Percentiles rank a stretch among this genome's conserved stretches.
phyloP scores from a whole-genome alignment of 1,139 yeast species.

The Saccharomyces pastorianus region DNA sequence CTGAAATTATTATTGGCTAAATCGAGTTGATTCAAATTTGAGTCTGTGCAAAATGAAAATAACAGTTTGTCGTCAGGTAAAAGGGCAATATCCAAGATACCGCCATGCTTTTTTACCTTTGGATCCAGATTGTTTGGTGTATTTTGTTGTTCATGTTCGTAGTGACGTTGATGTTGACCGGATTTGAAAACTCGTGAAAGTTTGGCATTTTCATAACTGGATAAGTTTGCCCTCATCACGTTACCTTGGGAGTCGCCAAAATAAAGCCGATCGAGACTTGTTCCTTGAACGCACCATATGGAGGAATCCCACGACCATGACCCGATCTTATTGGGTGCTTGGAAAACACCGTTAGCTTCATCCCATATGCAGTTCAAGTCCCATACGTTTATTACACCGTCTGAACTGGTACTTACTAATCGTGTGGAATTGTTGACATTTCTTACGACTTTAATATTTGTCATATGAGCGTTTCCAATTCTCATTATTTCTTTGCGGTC shows the following conservation, averaged over 20 bases:
- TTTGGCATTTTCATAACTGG: conserved; percentile 2
- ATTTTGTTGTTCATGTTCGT: conserved; percentile 2
- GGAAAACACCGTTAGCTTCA: not conserved
- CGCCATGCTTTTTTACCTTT: conserved; percentile 19
- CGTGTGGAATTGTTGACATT: conserved; percentile 42
- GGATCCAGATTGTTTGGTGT: conserved; percentile 4
- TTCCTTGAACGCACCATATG: conserved; percentile 58
- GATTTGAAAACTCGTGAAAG: not conserved
- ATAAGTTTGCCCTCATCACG: conserved; percentile 33
- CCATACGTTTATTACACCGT: conserved; percentile 76
- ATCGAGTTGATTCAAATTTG: conserved; percentile 31
- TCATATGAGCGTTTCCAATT: conserved; percentile 66
- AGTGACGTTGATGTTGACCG: not conserved
- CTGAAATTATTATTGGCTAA: conserved; percentile 11
- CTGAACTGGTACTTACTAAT: conserved; percentile 77
- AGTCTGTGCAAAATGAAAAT: conserved; percentile 42
- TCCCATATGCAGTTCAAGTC: conserved; percentile 40
- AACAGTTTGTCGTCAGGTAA: conserved; percentile 31
- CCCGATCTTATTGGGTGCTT: conserved; percentile 36
- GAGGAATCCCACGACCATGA: conserved; percentile 39
- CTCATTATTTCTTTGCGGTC: conserved; percentile 37
- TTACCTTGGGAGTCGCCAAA: conserved; percentile 75
- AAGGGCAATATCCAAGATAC: conserved; percentile 31
- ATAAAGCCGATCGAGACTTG: conserved; percentile 47
- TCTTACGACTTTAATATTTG: conserved; percentile 61